A percentile compares a stretch with the other conserved stretches of the same genome.
phyloP scores from a whole-genome alignment of 1,284 basidiomycete species.

The Megacollybia platyphylla region DNA sequence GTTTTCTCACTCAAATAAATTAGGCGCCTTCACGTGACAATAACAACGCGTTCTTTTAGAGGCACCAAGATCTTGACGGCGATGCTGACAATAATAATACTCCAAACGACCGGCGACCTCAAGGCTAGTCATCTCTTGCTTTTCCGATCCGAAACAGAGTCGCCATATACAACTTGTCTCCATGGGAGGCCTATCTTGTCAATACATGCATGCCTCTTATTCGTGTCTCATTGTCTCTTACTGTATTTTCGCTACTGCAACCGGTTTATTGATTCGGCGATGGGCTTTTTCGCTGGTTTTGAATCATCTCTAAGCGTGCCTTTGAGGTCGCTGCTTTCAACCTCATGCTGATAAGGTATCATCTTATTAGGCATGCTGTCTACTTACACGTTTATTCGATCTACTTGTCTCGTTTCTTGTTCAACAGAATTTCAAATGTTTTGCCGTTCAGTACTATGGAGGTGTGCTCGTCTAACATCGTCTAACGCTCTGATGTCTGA shows the following conservation, averaged over 20 bases:
- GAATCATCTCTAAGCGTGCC: slow-evolving; percentile 26
- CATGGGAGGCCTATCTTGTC: slow-evolving; percentile 21
- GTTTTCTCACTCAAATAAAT: too few relatives aligned
- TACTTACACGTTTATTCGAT: slow-evolving; percentile 20
- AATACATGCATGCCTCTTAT: neutral
- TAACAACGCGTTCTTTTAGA: too few relatives aligned
- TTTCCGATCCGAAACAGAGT: slow-evolving; percentile 14
- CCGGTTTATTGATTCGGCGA: slow-evolving; percentile 31
- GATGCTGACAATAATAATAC: too few relatives aligned
- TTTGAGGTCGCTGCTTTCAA: slow-evolving; percentile 33
- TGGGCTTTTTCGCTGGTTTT: slow-evolving; percentile 29
- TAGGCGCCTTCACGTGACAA: too few relatives aligned
- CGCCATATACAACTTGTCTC: slow-evolving; percentile 35
- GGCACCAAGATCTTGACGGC: too few relatives aligned
- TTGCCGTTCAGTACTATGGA: slow-evolving; percentile 36
- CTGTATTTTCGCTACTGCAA: slow-evolving; percentile 24
- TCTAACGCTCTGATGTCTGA: too few relatives aligned
- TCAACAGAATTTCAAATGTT: slow-evolving; percentile 23
- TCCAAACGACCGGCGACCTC: too few relatives aligned
- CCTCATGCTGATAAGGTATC: slow-evolving; percentile 28
- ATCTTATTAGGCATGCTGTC: slow-evolving; percentile 24
- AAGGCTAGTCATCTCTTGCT: too few relatives aligned
- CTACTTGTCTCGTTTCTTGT: neutral
- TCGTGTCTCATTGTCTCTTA: neutral
- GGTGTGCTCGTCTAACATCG: slow-evolving; percentile 16